Percentiles rank a stretch among this genome's conserved stretches.
phyloP scores from a whole-genome alignment of 2,329 filamentous ascomycete species.

The Fonsecaea nubica region DNA sequence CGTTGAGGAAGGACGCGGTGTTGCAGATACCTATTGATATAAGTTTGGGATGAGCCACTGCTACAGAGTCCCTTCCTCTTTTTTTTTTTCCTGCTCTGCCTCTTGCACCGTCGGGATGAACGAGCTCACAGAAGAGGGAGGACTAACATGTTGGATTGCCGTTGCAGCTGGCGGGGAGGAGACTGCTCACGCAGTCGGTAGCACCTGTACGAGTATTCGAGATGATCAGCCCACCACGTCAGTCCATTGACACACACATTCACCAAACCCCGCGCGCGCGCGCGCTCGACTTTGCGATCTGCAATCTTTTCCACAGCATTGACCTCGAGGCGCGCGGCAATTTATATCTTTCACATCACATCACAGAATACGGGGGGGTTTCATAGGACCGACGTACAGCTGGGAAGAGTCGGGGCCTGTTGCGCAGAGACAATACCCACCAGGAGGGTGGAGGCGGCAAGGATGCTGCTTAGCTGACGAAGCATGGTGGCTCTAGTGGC shows the following conservation, averaged over 20 bases:
- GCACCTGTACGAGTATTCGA: constrained; percentile 26
- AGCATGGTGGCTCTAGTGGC: constrained; percentile 14
- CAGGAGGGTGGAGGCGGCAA: constrained; percentile 30
- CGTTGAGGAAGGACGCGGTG: constrained; percentile 53
- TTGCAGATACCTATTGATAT: constrained; percentile 51
- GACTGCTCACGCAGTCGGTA: constrained; percentile 48
- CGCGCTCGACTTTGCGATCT: too few relatives aligned
- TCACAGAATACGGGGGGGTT: too few relatives aligned
- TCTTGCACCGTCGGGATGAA: not conserved
- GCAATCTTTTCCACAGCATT: too few relatives aligned
- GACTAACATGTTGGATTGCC: constrained; percentile 53
- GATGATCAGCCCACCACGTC: constrained; percentile 11
- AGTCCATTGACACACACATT: constrained; percentile 1
- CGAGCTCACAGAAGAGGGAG: not conserved
- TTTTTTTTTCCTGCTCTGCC: not conserved
- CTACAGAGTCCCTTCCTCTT: not conserved
- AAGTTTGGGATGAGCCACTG: not conserved
- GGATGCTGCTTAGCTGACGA: constrained; percentile 20
- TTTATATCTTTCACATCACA: too few relatives aligned
- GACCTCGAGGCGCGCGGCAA: too few relatives aligned
- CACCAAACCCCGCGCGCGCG: not conserved
- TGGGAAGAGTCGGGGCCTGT: constrained; percentile 19
- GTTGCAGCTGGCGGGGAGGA: constrained; percentile 50
- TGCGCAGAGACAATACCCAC: constrained; percentile 31
- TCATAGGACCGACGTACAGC: constrained; percentile 27